Evolutionary conservation across 768 basidiomycete species (phyloP).

Genomic region (Boletales sp.): DNA sequence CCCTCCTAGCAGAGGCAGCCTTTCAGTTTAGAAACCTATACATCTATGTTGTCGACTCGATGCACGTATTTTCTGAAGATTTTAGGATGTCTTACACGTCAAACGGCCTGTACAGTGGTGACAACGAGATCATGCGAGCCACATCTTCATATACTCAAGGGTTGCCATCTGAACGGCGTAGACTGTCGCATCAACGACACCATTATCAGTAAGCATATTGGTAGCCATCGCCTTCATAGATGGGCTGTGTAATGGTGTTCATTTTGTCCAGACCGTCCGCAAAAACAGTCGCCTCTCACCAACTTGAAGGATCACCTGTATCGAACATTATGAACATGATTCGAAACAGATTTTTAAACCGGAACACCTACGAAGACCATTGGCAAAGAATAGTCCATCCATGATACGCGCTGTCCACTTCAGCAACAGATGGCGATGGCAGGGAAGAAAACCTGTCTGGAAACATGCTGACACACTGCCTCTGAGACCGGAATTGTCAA

Average conservation of each 20-base stretch:
- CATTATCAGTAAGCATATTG: conserved; percentile 49
- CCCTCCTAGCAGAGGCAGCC: too few species aligned
- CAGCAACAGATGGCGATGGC: conserved; percentile 39
- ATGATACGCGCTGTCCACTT: conserved; percentile 48
- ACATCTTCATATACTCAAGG: conserved; percentile 49
- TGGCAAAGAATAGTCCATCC: conserved; percentile 71
- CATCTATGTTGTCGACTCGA: too few species aligned
- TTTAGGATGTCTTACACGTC: too few species aligned
- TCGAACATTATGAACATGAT: not conserved
- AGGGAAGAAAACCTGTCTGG: conserved; percentile 50
- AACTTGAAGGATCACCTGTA: conserved; percentile 72
- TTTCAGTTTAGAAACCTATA: too few species aligned
- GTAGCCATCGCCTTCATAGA: conserved; percentile 59
- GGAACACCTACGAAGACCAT: conserved; percentile 51
- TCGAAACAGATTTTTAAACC: too few species aligned
- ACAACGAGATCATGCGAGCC: conserved; percentile 41
- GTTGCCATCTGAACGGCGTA: conserved; percentile 49
- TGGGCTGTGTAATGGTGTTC: conserved; percentile 53
- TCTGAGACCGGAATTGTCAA: conserved; percentile 31
- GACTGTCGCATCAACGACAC: conserved; percentile 48
- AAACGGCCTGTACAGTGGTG: too few species aligned
- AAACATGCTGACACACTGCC: conserved; percentile 69
- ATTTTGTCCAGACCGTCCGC: conserved; percentile 43
- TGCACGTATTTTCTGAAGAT: too few species aligned
- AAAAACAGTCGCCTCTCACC: conserved; percentile 67